Evolutionary conservation across 2,329 filamentous ascomycete species (phyloP), one percentile per base, ranked within the genome.

Genomic region (Hypoxylon rubiginosum): DNA sequence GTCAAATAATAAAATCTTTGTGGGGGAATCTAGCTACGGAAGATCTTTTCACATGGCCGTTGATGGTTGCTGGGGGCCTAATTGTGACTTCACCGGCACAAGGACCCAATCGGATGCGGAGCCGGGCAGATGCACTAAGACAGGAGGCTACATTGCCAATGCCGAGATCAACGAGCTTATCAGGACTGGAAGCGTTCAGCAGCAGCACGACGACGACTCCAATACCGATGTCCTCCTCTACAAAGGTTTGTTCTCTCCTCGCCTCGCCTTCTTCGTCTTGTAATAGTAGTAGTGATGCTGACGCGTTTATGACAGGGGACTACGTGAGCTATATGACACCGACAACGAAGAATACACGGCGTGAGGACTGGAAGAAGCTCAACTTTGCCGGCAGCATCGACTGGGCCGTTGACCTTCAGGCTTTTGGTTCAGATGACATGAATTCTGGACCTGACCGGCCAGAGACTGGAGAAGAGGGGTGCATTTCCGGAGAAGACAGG

Each of bases 121-220:
- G 1, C 52, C 63, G 2, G 81, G 79, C 1, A 24, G 32, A 1
- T 83, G 80, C 64, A 83, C 81, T 0, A 64, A 59, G 4, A 80
- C 77, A 0, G 67, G 64, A 0, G 81, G 81, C 2, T 82, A 81
- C 58, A 75, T 83, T 5, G 69, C 79, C 1, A 71, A 81, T 51
- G 75, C 77, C 1, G 81, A 83, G 72, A 80, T 83, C 49, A 8
- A 68, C n/a, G n/a, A 21, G 13, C n/a, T 45, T 21, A 45, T 45
- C 9, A 11, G 39, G 3, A 17, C 39, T 21, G 43, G 21, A 13
- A 13, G 19, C 10, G 43, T 46, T 46, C 43, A 46, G 43, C 17
- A 24, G 11, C 21, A 26, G 9, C 46, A 30, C 28, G 49, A 51
- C 28, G 49, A 3, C 49, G 30, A 36, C 49, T 19, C 28, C 28